These are phyloP conservation scores for Talaromyces proteolyticus DNA, from an alignment of 495 filamentous ascomycete species.

Conservation along the genomic window DNA sequence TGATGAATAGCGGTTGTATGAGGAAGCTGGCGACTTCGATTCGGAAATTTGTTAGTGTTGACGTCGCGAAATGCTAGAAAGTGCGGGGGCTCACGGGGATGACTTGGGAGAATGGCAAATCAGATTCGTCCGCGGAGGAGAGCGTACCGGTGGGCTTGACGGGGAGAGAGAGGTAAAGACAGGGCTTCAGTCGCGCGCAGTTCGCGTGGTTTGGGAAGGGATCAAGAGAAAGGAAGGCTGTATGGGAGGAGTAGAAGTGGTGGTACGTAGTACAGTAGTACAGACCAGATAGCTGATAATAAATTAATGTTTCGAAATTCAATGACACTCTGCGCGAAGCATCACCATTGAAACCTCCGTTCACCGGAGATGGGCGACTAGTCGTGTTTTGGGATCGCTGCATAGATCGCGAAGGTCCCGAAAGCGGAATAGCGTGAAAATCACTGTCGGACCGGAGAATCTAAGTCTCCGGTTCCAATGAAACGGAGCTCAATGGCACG, in stretches of 20 bases:
- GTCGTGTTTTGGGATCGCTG: not conserved
- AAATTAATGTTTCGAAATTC: not conserved
- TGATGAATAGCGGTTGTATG: too few relatives aligned
- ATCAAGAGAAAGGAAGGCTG: too few relatives aligned
- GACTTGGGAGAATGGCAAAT: not conserved
- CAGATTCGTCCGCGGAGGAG: not conserved
- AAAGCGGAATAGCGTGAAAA: not conserved
- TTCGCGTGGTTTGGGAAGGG: too few relatives aligned
- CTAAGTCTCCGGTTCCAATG: not conserved
- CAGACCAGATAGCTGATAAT: too few relatives aligned
- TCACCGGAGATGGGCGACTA: not conserved
- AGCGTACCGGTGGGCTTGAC: too few relatives aligned
- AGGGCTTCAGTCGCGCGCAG: too few relatives aligned
- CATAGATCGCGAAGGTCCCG: too few relatives aligned
- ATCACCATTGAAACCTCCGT: not conserved
- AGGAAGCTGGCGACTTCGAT: too few relatives aligned
- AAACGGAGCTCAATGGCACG: not conserved
- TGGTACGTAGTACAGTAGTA: too few relatives aligned
- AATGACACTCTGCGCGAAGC: not conserved
- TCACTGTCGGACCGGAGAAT: not conserved
- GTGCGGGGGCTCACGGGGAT: not conserved
- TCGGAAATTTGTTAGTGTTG: not conserved
- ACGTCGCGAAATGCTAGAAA: not conserved
- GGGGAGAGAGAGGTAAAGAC: too few relatives aligned
- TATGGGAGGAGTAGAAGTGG: too few relatives aligned